A percentile compares a stretch with the other conserved stretches of the same genome.
Evolutionary conservation across 2,329 filamentous ascomycete genomes (phyloP).

Genomic region (Sporothrix humicola): DNA sequence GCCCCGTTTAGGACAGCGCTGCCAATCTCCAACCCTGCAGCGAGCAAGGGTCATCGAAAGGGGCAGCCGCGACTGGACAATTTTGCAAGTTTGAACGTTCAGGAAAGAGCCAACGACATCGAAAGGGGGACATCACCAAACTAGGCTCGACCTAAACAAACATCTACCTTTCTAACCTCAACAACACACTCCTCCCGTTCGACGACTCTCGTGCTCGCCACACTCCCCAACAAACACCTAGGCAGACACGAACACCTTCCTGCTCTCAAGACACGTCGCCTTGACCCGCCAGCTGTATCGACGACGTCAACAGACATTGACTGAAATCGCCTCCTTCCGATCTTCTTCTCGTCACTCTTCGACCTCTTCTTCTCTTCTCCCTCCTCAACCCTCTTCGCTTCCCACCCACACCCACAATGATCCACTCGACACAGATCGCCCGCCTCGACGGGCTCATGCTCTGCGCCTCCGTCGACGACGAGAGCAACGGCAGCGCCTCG

Average conservation of each 20-base stretch:
- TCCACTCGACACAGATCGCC: conserved; percentile 91
- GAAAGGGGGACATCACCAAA: not conserved
- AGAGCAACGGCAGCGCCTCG: conserved; percentile 76
- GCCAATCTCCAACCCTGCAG: not conserved
- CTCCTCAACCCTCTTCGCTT: no score
- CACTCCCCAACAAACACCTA: not conserved
- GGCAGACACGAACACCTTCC: not conserved
- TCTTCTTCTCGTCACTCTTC: not conserved
- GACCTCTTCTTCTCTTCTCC: not conserved
- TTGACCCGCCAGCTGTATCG: not conserved
- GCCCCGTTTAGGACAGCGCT: conserved; percentile 8
- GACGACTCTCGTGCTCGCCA: not conserved
- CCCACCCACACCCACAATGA: conserved; percentile 61
- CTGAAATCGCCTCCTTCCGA: not conserved
- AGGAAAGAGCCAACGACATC: not conserved
- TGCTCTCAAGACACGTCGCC: conserved; percentile 29
- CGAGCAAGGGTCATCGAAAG: conserved; percentile 3
- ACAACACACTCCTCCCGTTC: not conserved
- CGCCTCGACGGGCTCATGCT: conserved; percentile 94
- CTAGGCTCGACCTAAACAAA: not conserved
- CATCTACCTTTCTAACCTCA: not conserved
- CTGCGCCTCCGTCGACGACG: conserved; percentile 92
- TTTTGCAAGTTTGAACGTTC: no score
- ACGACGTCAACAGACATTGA: not conserved
- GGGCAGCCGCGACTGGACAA: not conserved